Conservation (phyloP, 2,329 filamentous ascomycete species). For the Fusarium dimerum region DNA sequence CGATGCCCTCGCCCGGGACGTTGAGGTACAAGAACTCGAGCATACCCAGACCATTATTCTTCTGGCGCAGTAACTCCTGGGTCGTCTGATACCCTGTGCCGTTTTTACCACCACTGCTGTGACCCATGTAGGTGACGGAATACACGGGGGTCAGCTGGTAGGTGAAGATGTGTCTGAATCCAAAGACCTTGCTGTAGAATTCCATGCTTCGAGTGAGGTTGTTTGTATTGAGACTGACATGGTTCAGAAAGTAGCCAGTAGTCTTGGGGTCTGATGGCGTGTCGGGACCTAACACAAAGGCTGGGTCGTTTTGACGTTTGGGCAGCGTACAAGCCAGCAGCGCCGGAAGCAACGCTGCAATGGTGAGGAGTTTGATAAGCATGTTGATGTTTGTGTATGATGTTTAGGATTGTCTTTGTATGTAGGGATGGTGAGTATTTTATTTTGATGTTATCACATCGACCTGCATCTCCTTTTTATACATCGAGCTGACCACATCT, state of each 20-base stretch:
- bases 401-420: too few relatives aligned
- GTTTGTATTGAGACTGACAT: conserved; percentile 34
- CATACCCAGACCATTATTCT: conserved; percentile 36
- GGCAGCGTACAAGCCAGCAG: too few relatives aligned
- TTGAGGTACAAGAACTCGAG: conserved; percentile 31
- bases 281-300: conserved; percentile 16
- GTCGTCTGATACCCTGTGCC: conserved; percentile 39
- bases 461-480: too few relatives aligned
- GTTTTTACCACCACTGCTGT: conserved; percentile 39
- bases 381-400: too few relatives aligned
- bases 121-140: conserved; percentile 38
- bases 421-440: too few relatives aligned
- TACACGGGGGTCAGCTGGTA: conserved; percentile 29
- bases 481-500: too few relatives aligned
- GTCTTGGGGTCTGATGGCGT: conserved; percentile 32
- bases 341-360: too few relatives aligned
- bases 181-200: conserved; percentile 37
- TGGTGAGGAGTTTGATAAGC: too few relatives aligned
- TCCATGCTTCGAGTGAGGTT: conserved; percentile 32
- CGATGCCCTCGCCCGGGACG: background rate
- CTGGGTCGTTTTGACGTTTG: too few relatives aligned
- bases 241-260: conserved; percentile 37
- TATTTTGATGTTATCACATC: too few relatives aligned
- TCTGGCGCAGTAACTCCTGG: conserved; percentile 33
- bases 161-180: conserved; percentile 38